phyloP scores from a whole-genome alignment of 169 alveolate genomes.

The Pseudocohnilembus persalinus region DNA sequence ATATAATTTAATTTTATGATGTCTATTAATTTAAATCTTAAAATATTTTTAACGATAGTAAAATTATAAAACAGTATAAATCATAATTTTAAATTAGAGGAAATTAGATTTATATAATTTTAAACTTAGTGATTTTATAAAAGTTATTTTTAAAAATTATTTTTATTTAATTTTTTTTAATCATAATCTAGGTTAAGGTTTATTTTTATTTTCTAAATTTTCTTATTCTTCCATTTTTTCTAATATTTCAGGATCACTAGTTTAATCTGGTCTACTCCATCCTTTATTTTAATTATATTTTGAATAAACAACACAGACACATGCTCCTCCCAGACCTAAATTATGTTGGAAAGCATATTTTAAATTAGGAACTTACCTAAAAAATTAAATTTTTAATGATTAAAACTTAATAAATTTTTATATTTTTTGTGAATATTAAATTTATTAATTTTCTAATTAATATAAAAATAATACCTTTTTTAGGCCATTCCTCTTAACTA shows the following conservation, averaged over 20 bases:
- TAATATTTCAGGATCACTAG: conserved; percentile 61
- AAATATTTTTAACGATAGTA: too few species aligned
- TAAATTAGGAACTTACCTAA: conserved; percentile 64
- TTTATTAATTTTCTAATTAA: too few species aligned
- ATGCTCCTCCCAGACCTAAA: conserved; percentile 84
- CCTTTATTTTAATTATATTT: conserved; percentile 44
- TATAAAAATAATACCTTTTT: conserved; percentile 18
- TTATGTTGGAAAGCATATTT: conserved; percentile 72
- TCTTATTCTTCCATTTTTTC: conserved; percentile 35
- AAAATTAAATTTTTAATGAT: too few species aligned
- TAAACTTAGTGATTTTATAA: neutral
- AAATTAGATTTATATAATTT: neutral
- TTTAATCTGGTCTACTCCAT: conserved; percentile 31
- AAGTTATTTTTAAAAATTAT: too few species aligned
- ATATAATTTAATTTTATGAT: too few species aligned
- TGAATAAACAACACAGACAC: conserved; percentile 66
- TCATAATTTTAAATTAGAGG: too few species aligned
- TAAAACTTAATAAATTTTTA: too few species aligned
- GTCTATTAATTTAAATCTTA: neutral
- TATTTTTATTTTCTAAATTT: too few species aligned
- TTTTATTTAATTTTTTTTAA: too few species aligned
- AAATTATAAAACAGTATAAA: too few species aligned
- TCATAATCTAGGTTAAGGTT: conserved; percentile 12
- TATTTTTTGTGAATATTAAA: too few species aligned
- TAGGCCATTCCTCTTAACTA: conserved; percentile 78